phyloP scores from a whole-genome alignment of 805 yeast species.

The Hemisphaericaspora nanyangensis region DNA sequence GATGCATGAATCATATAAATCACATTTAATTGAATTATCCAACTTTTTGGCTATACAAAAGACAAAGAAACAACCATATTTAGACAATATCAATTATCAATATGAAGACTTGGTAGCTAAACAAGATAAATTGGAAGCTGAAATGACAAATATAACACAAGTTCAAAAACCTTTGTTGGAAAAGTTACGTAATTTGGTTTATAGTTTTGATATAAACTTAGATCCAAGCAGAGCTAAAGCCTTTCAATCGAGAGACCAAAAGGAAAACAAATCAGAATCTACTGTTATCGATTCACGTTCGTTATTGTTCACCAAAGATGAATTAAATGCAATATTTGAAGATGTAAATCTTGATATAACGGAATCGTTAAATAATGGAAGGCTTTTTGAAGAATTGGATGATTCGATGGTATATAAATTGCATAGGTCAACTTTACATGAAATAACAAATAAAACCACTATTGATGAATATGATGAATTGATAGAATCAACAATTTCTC shows the following conservation, averaged over 20 bases:
- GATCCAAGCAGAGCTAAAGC: slow-evolving; percentile 1
- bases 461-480: slow-evolving; percentile 31
- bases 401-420: slow-evolving; percentile 22
- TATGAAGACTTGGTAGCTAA: slow-evolving; percentile 15
- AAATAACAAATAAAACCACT: slow-evolving; percentile 13
- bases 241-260: background rate
- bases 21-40: slow-evolving; percentile 20
- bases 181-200: slow-evolving; percentile 24
- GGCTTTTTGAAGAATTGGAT: slow-evolving; percentile 18
- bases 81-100: slow-evolving; percentile 18
- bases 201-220: slow-evolving; percentile 18
- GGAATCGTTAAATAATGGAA: slow-evolving; percentile 13
- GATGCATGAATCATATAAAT: slow-evolving; percentile 20
- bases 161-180: slow-evolving; percentile 35
- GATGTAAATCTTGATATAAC: slow-evolving; percentile 15
- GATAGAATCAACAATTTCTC: slow-evolving; percentile 19
- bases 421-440: slow-evolving; percentile 17
- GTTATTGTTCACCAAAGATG: slow-evolving; percentile 16
- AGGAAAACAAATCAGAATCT: slow-evolving; percentile 1
- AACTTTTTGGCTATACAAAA: slow-evolving; percentile 14
- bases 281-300: slow-evolving; percentile 11
- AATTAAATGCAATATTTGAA: slow-evolving; percentile 16
- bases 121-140: slow-evolving; percentile 13
- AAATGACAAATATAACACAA: slow-evolving; percentile 22
- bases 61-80: slow-evolving; percentile 12